These are phyloP conservation scores for Malus hybrid DNA, from an alignment of 331 rosid genomes.

Conservation along the genomic window DNA sequence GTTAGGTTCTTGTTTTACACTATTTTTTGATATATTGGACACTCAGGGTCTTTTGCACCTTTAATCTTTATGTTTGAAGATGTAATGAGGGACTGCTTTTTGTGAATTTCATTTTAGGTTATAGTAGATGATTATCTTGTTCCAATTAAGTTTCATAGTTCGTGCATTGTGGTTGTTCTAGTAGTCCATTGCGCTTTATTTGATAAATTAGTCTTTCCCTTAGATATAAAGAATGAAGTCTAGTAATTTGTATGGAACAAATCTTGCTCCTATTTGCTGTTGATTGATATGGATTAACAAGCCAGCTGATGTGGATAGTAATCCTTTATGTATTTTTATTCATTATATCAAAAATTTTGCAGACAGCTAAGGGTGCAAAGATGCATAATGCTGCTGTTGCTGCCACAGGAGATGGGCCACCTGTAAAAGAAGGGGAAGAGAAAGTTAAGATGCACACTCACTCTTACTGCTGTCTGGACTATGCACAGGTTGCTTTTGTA, in stretches of 20 bases:
- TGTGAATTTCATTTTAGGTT: not conserved
- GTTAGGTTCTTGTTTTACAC: too few species aligned
- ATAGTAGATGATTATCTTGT: not conserved
- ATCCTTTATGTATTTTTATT: not conserved
- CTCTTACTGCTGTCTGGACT: constrained; percentile 86
- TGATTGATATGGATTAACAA: not conserved
- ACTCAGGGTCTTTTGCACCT: not conserved
- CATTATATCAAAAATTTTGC: constrained; percentile 16
- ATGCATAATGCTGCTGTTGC: constrained; percentile 90
- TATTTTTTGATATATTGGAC: too few species aligned
- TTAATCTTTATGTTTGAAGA: not conserved
- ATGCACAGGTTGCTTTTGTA: constrained; percentile 64
- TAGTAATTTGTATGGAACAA: not conserved
- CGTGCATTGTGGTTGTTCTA: not conserved
- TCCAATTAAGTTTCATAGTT: not conserved
- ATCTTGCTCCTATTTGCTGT: not conserved
- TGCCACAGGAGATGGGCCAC: constrained; percentile 69
- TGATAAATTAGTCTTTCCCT: not conserved
- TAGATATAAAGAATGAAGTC: not conserved
- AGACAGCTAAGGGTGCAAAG: constrained; percentile 98
- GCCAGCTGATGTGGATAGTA: not conserved
- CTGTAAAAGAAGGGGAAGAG: constrained; percentile 82
- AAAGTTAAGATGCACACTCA: constrained; percentile 95
- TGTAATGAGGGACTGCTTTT: too few species aligned
- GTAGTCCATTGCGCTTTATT: not conserved